These are phyloP conservation scores for Fusarium vanettenii DNA, from an alignment of 2,329 filamentous ascomycete genomes.

Conservation along the genomic window DNA sequence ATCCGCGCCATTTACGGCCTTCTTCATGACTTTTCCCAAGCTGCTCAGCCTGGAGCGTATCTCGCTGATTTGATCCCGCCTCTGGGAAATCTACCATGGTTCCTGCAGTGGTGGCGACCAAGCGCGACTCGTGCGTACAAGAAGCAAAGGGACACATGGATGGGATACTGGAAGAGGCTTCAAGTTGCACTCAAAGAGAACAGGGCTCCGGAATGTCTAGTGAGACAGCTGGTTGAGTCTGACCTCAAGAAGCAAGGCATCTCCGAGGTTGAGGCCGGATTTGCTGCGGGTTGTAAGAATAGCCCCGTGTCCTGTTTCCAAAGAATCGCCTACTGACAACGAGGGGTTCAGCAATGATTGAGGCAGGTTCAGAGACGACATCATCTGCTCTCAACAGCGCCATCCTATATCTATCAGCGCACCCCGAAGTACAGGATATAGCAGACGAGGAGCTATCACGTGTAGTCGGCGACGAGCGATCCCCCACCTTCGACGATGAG, in stretches of 20 bases:
- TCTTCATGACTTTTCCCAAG: conserved; percentile 8
- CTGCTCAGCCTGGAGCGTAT: conserved; percentile 5
- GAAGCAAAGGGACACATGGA: conserved; percentile 10
- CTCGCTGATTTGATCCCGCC: conserved; percentile 8
- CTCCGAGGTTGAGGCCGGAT: conserved; percentile 7
- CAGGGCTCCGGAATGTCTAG: conserved; percentile 11
- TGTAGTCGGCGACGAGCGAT: conserved; percentile 59
- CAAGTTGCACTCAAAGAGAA: not conserved
- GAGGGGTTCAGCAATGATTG: conserved; percentile 9
- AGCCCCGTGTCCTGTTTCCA: not conserved
- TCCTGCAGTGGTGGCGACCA: conserved; percentile 18
- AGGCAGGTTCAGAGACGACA: conserved; percentile 26
- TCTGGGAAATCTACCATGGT: not conserved
- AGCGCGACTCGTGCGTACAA: not conserved
- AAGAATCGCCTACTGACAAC: too few species aligned
- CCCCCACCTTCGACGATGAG: conserved; percentile 61
- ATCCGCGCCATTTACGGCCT: conserved; percentile 5
- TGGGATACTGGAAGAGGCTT: conserved; percentile 14
- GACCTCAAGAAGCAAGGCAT: conserved; percentile 24
- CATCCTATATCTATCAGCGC: not conserved
- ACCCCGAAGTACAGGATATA: conserved; percentile 45
- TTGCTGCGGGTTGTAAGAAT: conserved; percentile 10
- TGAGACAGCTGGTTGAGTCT: not conserved
- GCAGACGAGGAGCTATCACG: conserved; percentile 62
- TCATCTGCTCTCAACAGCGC: conserved; percentile 17